These are phyloP conservation scores for Xylaria scruposa DNA, from an alignment of 495 filamentous ascomycete species.

Conservation along the genomic window DNA sequence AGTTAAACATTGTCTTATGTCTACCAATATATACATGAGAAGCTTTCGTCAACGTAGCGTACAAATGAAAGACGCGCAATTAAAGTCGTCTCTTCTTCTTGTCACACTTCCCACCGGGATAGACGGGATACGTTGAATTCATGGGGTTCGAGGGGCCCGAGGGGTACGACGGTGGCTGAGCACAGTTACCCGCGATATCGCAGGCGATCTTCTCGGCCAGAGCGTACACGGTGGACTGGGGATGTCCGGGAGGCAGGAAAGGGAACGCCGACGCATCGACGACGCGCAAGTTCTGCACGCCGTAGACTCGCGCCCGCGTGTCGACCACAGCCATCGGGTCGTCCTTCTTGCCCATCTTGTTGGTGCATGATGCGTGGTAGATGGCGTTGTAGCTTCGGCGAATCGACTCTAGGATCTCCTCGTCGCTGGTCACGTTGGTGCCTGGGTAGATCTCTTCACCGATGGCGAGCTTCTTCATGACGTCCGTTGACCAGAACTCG, in stretches of 20 bases:
- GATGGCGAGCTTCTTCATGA: conserved; percentile 46
- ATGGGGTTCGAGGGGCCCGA: neutral
- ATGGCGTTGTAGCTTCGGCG: conserved; percentile 49
- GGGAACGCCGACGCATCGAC: conserved; percentile 54
- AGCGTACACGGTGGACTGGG: conserved; percentile 45
- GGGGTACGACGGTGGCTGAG: conserved; percentile 12
- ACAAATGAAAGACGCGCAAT: neutral
- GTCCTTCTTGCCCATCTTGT: conserved; percentile 54
- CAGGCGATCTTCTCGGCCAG: conserved; percentile 51
- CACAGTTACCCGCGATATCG: conserved; percentile 34
- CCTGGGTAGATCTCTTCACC: conserved; percentile 58
- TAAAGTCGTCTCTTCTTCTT: conserved; percentile 11
- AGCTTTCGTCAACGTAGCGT: neutral
- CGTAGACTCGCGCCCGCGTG: conserved; percentile 51
- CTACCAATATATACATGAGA: conserved; percentile 1
- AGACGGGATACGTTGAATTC: neutral
- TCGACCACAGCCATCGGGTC: conserved; percentile 61
- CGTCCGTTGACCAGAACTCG: conserved; percentile 48
- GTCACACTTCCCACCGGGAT: conserved; percentile 6
- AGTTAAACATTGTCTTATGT: neutral
- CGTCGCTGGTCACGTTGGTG: conserved; percentile 49
- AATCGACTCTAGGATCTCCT: conserved; percentile 50
- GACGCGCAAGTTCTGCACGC: conserved; percentile 56
- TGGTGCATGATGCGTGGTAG: conserved; percentile 58
- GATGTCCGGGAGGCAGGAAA: conserved; percentile 57